A percentile compares a stretch with the other conserved stretches of the same genome.
Conservation (phyloP, 1,139 yeast genomes). For the Yamadazyma oceani region DNA sequence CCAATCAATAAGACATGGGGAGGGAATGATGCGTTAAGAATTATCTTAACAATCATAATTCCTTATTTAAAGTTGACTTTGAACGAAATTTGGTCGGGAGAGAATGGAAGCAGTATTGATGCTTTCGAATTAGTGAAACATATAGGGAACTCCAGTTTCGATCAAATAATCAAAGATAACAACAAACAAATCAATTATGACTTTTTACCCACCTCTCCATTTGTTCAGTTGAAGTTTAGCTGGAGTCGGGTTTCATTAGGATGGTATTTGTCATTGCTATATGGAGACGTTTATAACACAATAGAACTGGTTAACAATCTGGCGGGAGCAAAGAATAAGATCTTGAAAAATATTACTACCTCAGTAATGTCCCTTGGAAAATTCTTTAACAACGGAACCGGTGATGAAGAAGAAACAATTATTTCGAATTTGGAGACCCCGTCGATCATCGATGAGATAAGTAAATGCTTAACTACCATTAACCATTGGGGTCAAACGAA, state of each 20-base stretch:
- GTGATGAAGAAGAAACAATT: slow-evolving; percentile 1
- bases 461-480: slow-evolving; percentile 26
- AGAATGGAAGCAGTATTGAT: slow-evolving; percentile 24
- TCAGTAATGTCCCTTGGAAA: slow-evolving; percentile 47
- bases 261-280: slow-evolving; percentile 72
- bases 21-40: slow-evolving; percentile 52
- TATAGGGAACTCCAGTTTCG: slow-evolving; percentile 38
- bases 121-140: slow-evolving; percentile 36
- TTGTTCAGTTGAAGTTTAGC: slow-evolving; percentile 52
- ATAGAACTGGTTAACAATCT: slow-evolving; percentile 26
- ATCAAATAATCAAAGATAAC: slow-evolving; percentile 19
- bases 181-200: slow-evolving; percentile 30
- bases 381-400: slow-evolving; percentile 35
- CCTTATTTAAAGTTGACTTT: slow-evolving; percentile 38
- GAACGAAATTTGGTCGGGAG: slow-evolving; percentile 34
- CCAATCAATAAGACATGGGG: slow-evolving; percentile 59
- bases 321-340: slow-evolving; percentile 27
- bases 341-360: slow-evolving; percentile 37
- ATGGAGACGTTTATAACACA: slow-evolving; percentile 61
- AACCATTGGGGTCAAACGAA: slow-evolving; percentile 67
- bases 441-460: slow-evolving; percentile 21
- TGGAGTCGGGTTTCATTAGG: slow-evolving; percentile 70
- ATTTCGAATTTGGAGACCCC: slow-evolving; percentile 18
- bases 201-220: slow-evolving; percentile 35
- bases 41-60: slow-evolving; percentile 44